Base-by-base conservation (phyloP, 1,284 basidiomycete species). In the Psilocybe mexicana region DNA sequence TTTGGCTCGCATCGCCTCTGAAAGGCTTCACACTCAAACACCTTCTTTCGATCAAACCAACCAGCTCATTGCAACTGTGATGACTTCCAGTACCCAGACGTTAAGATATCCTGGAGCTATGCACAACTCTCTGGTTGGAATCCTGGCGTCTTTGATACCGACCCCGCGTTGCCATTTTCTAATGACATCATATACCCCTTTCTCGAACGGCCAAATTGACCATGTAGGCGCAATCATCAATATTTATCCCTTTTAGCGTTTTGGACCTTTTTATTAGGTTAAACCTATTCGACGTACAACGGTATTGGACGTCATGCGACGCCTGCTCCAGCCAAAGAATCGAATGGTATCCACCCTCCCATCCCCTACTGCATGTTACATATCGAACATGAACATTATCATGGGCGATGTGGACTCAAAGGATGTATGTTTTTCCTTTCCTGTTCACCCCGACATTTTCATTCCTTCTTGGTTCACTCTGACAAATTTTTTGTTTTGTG, bases 51-150 rank as follows among this genome's bases (percentile, higher is more conserved):
- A 93, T 70, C 95, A 97, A 73, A 96, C 94, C 1, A 98, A 98
- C 72, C 94, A 96, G 71, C 83, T 96, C 46, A 95, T 94, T 60
- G 62, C 95, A 2, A 97, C 95, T 1, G 94, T 97, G 51, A 96
- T 98, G 84, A 92, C 96, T 8, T 96, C 96, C 2, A 96, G 94
- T 59, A 99, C 96, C 0, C 94, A 96, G 67, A 99, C 97, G 14
- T 83, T 99, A 26, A 87, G 97, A 65, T 99, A 98, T 76, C 97
- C 97, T 0, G 93, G 94, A 51, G 99, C 99, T 76, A 99, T 98
- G 96, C 98, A 99, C 81, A 99, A 99, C 69, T 96, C 99, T 70
- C 85, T 98, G 30, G 94, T 98, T 62, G 94, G 96, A 24, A 97
- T 99, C 67, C 92, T 99, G 58, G 95, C 97, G 2, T 96, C 93